These are phyloP conservation scores for Venturia aucupariae DNA, from an alignment of 2,329 filamentous ascomycete species.

Conservation along the genomic window DNA sequence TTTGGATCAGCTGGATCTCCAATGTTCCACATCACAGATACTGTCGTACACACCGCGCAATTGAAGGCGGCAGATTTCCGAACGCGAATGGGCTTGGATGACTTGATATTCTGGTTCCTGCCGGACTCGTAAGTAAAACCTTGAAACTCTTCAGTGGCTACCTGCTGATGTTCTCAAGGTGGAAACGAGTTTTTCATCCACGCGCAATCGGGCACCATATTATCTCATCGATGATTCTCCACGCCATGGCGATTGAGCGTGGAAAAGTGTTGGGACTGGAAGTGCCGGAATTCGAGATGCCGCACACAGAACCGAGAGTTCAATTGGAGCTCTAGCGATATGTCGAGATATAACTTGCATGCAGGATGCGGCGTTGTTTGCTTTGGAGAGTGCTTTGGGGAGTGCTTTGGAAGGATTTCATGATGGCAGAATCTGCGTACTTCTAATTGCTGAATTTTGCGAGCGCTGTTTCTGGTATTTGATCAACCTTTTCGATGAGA, in stretches of 20 bases:
- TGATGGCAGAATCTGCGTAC: too few species aligned
- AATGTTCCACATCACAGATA: slow-evolving; percentile 18
- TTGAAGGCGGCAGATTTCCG: slow-evolving; percentile 1
- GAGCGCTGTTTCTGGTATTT: too few species aligned
- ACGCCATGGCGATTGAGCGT: slow-evolving; percentile 12
- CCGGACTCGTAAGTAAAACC: slow-evolving; percentile 19
- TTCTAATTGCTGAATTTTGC: too few species aligned
- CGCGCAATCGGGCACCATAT: slow-evolving; percentile 21
- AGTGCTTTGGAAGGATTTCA: too few species aligned
- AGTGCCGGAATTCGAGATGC: too few species aligned
- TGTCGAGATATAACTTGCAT: too few species aligned
- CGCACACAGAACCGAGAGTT: too few species aligned
- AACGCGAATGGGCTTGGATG: slow-evolving; percentile 16
- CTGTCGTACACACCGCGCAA: slow-evolving; percentile 13
- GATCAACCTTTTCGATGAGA: too few species aligned
- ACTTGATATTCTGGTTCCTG: slow-evolving; percentile 24
- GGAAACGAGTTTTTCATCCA: slow-evolving; percentile 25
- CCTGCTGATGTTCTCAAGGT: slow-evolving; percentile 10
- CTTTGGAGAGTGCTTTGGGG: too few species aligned
- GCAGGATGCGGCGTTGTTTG: too few species aligned
- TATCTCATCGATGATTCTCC: slow-evolving; percentile 20
- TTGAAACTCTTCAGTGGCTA: too few species aligned
- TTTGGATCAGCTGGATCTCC: slow-evolving; percentile 20
- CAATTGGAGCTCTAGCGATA: too few species aligned
- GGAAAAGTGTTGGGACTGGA: background rate